Base-by-base conservation (phyloP, 2,329 filamentous ascomycete genomes). In the Byssochlamys sp. region DNA sequence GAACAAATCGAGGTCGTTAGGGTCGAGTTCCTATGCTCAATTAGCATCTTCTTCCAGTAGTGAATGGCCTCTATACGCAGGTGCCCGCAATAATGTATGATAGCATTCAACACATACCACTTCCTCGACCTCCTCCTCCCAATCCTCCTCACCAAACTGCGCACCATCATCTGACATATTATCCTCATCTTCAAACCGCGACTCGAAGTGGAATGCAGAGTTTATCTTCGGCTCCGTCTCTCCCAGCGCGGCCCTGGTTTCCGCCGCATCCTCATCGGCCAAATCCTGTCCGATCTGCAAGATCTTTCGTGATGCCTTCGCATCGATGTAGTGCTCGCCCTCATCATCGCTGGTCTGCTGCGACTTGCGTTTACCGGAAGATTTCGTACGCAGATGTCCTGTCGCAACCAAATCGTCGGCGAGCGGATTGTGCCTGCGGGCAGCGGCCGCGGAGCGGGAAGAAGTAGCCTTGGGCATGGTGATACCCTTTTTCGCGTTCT, bases 271-370 rank as follows among this genome's bases (percentile, higher is more conserved):
- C 71, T 97, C 92, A 49, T 94, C 90, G 12, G 85, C 87, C 12
- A 99, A 79, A 69, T 96, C 90, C 67, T 91, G 88, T 57, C 92
- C 92, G 66, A 97, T 90, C 64, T 88, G 84, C 60, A 99, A 72
- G 70, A 99, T 99, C 67, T 90, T 91, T 65, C 86, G 83, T 58
- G 92, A 96, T 19, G 91, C 86, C 71, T 90, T 91, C 58, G 91
- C 86, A 72, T 96, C 91, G 60, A 99, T 84, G 68, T 88, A 97
- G 62, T 81, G 78, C 60, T 88, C 81, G 9, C 81, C 79, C 31
- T 82, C 80, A 33, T 84, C 81, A 59, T 83, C 82, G 54, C 80
- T 73, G 39, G 74, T 24, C 39, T 45, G 68, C 54, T 71, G 70
- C 56, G 78, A 82, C 73, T 85, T 88, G 62, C 80, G 78, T 73